phyloP scores from a whole-genome alignment of 1,284 basidiomycete genomes.

The Ustilago cynodontis region DNA sequence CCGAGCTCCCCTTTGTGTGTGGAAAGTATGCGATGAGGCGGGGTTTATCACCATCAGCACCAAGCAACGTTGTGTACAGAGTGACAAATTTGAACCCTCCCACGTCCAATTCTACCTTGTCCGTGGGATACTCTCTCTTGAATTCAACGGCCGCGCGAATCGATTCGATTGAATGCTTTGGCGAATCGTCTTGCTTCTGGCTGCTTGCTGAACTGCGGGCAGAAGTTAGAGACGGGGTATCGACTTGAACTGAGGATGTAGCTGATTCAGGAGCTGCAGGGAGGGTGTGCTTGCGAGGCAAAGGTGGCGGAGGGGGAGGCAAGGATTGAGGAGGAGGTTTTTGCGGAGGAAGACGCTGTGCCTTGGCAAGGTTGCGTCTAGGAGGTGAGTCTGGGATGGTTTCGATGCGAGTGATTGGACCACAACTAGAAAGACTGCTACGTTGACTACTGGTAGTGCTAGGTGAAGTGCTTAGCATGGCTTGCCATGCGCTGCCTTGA shows the following conservation, averaged over 20 bases:
- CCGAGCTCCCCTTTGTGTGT: not conserved
- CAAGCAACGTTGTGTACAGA: conserved; percentile 20
- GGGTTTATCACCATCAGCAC: conserved; percentile 17
- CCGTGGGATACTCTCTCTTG: too few relatives aligned
- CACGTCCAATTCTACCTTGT: conserved; percentile 16
- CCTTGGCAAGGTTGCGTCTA: conserved; percentile 12
- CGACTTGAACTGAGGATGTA: not conserved
- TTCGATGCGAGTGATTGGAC: not conserved
- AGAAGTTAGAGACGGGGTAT: not conserved
- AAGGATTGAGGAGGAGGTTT: conserved; percentile 37
- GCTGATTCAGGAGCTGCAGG: not conserved
- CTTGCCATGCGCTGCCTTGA: conserved; percentile 18
- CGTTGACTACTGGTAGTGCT: conserved; percentile 18
- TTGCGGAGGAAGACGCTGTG: conserved; percentile 33
- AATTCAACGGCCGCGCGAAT: too few relatives aligned
- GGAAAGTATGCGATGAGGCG: conserved; percentile 1
- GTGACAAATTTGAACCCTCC: conserved; percentile 37
- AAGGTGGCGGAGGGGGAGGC: conserved; percentile 27
- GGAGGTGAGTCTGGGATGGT: not conserved
- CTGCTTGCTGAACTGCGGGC: not conserved
- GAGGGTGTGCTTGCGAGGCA: not conserved
- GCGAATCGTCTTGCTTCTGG: not conserved
- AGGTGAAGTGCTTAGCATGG: conserved; percentile 8
- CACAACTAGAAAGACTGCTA: conserved; percentile 10
- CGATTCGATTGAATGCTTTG: not conserved